phyloP scores from a whole-genome alignment of 2,329 filamentous ascomycete species.

The Pseudocercospora pini-densiflorae region DNA sequence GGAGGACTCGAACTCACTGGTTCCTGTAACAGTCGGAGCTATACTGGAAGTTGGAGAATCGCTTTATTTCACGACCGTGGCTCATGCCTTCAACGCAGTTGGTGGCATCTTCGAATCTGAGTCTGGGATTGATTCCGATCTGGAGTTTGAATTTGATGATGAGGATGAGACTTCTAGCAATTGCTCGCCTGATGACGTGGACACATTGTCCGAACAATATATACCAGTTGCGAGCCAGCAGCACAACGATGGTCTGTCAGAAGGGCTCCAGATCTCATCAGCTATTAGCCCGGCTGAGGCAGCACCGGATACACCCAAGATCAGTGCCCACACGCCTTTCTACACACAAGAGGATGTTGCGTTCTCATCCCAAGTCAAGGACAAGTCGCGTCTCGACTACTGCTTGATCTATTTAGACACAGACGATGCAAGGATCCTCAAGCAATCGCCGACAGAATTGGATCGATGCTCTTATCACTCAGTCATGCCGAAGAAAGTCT shows the following conservation, averaged over 20 bases:
- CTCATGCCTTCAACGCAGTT: slow-evolving; percentile 10
- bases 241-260: background rate
- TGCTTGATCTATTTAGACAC: slow-evolving; percentile 3
- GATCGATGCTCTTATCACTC: background rate
- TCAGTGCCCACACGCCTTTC: background rate
- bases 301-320: background rate
- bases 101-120: background rate
- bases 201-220: background rate
- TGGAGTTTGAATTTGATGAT: slow-evolving; percentile 11
- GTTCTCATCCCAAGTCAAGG: background rate
- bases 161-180: background rate
- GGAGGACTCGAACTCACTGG: background rate
- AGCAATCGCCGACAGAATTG: background rate
- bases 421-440: background rate
- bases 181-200: background rate
- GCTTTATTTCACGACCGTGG: slow-evolving; percentile 16
- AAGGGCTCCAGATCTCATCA: background rate
- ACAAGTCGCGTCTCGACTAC: slow-evolving; percentile 8
- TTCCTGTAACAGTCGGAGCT: slow-evolving; percentile 8
- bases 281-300: background rate
- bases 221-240: background rate
- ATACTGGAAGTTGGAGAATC: slow-evolving; percentile 8
- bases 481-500: background rate
- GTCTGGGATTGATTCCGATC: background rate
- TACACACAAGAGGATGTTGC: slow-evolving; percentile 11